Base-by-base conservation (phyloP, 2,329 filamentous ascomycete species). In the Phaeoacremonium minimum region DNA sequence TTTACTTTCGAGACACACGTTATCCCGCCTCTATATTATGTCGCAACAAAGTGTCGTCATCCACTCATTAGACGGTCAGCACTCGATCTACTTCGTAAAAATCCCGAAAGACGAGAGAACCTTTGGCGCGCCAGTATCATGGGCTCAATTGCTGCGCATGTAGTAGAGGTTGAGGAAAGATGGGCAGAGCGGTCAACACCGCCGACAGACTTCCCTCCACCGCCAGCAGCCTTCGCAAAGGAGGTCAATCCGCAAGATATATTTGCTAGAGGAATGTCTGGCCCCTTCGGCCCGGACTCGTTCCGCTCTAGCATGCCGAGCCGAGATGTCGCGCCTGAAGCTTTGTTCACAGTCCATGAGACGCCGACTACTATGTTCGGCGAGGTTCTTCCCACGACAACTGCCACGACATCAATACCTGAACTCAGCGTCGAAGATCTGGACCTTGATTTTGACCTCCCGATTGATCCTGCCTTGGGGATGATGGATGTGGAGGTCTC, bases 1-100 rank as follows among this genome's bases (percentile, higher is more conserved):
- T 66, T 66, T 30, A 55, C 52, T 4, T 65, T 66, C 18, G 61
- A 66, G 29, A 64, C 56, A 1, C 59, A 64, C 13, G 32, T 66
- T 0, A 51, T 66, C 4, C 56, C 62, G 0, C 58, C 62, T 0
- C 40, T 67, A 1, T 65, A 62, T 44, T 67, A 58, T 47, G 55
- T 58, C 5, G 57, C 50, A 2, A 47, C 46, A 16, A 63, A 62
- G 34, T 66, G 58, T 31, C 51, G 62, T 1, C 64, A 67, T 40
- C 70, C 55, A 0, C 47, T 57, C 5, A 48, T 65, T 4, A 44
- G 63, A 7, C 51, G 60, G 4, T 57, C 61, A 5, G 63, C 63
- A 0, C 41, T 63, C 0, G 47, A 51, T 6, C 46, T 67, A 7
- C 45, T 66, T 11, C 47, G 42, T 9, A 47, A 41, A 7, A 47